phyloP scores from a whole-genome alignment of 257 asterid genomes.

The Linaria vulgaris region DNA sequence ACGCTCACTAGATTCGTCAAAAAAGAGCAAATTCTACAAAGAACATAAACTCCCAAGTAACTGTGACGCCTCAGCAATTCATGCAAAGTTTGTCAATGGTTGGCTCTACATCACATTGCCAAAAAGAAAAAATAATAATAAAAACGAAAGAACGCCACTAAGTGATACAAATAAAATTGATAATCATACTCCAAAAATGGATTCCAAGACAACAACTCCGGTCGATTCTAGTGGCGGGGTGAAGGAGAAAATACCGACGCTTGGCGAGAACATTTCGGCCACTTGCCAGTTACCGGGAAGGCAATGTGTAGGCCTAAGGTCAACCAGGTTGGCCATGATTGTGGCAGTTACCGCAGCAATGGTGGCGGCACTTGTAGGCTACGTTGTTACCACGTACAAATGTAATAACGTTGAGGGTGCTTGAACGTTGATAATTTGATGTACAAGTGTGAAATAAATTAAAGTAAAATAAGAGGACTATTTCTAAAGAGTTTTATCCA shows the following conservation, averaged over 20 bases:
- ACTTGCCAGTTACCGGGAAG: too few species aligned
- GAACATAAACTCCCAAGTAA: conserved; percentile 39
- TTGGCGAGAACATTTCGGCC: background rate
- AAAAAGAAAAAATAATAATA: conserved; percentile 26
- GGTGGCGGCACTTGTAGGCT: conserved; percentile 38
- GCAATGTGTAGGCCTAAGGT: background rate
- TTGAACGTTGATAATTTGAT: too few species aligned
- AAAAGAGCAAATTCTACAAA: conserved; percentile 41
- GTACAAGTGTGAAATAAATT: too few species aligned
- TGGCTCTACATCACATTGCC: conserved; percentile 51
- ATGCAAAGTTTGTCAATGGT: conserved; percentile 42
- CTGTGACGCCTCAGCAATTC: conserved; percentile 41
- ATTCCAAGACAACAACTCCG: background rate
- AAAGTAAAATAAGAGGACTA: too few species aligned
- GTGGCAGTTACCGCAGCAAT: conserved; percentile 31
- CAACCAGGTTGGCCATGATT: conserved; percentile 31
- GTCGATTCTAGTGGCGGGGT: background rate
- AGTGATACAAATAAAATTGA: conserved; percentile 17
- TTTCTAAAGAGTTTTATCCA: too few species aligned
- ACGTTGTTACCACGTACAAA: conserved; percentile 42
- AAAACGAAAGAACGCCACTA: background rate
- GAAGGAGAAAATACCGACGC: conserved; percentile 9
- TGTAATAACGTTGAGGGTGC: conserved; percentile 30
- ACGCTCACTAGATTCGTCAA: conserved; percentile 28
- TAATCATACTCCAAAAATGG: conserved; percentile 13